phyloP scores from a whole-genome alignment of 805 yeast genomes.

The Kodamaea kaohsiungensis region DNA sequence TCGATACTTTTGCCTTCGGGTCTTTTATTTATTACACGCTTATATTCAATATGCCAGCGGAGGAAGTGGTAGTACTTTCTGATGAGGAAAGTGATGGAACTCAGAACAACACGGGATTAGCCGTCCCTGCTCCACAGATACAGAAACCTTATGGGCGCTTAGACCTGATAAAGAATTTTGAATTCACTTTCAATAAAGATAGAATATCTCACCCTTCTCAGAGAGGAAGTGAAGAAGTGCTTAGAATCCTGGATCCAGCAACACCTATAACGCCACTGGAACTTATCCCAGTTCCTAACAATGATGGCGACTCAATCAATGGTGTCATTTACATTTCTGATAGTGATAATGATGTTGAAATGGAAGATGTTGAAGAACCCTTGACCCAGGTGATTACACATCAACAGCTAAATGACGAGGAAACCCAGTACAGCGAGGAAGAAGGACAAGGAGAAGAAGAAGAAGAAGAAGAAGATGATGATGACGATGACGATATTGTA shows the following conservation, averaged over 20 bases:
- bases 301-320: not conserved
- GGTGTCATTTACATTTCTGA: slow-evolving; percentile 10
- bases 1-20: not conserved
- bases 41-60: not conserved
- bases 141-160: not conserved
- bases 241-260: slow-evolving; percentile 3
- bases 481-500: slow-evolving; percentile 14
- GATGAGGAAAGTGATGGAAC: slow-evolving; percentile 7
- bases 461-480: not conserved
- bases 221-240: not conserved
- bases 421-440: slow-evolving; percentile 1
- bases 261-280: slow-evolving; percentile 5
- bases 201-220: not conserved
- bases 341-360: slow-evolving; percentile 4
- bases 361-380: slow-evolving; percentile 2
- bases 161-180: slow-evolving; percentile 5
- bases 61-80: slow-evolving; percentile 8
- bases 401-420: not conserved
- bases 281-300: not conserved
- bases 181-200: not conserved
- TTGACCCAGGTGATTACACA: too few species aligned
- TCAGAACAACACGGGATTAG: not conserved
- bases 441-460: too few species aligned
- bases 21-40: not conserved
- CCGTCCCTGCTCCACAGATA: not conserved